Evolutionary conservation across 2,329 filamentous ascomycete genomes (phyloP), one percentile per base, ranked within the genome.

Genomic region (Venturia asperata): DNA sequence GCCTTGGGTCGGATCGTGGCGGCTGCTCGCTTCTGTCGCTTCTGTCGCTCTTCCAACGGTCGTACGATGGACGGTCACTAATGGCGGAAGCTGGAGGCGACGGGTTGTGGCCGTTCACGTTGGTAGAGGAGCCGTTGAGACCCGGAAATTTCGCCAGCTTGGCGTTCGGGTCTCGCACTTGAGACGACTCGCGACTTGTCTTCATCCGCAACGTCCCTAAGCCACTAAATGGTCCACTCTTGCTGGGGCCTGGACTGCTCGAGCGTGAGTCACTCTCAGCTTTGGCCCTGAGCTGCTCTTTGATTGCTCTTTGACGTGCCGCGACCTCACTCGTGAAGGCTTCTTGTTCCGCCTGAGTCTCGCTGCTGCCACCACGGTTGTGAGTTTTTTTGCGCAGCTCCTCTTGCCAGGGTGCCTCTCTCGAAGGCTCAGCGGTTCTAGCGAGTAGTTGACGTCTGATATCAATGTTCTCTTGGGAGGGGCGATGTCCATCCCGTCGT

Each of bases 271-370:
- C 86, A 2, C 82, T 81, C 69, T 89, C 87, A 0, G 85, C 85
- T 68, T 87, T 88, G 0, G 84, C 87, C 9, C 85, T 89, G 56
- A 92, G 77, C 69, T 85, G 87, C 74, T 92, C 88, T 63, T 90
- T 86, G 9, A 92, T 87, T 0, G 87, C 83, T 39, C 84, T 84
- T 64, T 88, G 85, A 19, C 89, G 85, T 68, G 87, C 83, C 1
- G 88, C 89, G 47, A 92, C 81, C 70, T 91, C 87, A 63, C 82
- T 85, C 21, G 87, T 86, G 71, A 92, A 92, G 37, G 90, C 89
- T 63, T 90, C 85, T 5, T 83, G 81, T 63, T 87, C 85, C 37
- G 80, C 78, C 58, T 81, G 77, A 15, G 79, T 82, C 55, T 80
- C 81, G 6, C 77, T 79, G 70, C 81, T 83, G 61, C 75, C 75